Conservation (phyloP, 2,329 filamentous ascomycete genomes). For the Cryphonectria parasitica region DNA sequence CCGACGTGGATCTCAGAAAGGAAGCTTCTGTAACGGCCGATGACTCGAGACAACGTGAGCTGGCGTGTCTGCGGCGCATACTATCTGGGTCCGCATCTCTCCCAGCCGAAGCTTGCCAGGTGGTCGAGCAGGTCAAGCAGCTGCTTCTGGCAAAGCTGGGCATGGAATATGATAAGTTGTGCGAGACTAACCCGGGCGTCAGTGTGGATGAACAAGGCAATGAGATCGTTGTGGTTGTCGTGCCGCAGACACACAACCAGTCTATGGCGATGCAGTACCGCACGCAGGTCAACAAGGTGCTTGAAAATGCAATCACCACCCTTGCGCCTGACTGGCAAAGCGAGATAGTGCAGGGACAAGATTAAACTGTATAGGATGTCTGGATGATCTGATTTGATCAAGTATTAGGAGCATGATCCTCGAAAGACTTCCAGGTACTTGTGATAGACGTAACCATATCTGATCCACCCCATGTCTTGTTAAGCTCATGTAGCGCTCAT, state of each 20-base stretch:
- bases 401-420: background rate
- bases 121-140: conserved; percentile 42
- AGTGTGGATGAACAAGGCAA: conserved; percentile 44
- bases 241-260: conserved; percentile 48
- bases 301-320: conserved; percentile 43
- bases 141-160: conserved; percentile 44
- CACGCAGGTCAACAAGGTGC: conserved; percentile 50
- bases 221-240: conserved; percentile 32
- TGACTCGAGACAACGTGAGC: conserved; percentile 15
- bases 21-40: background rate
- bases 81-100: conserved; percentile 44
- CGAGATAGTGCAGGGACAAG: background rate
- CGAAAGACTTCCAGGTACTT: background rate
- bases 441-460: background rate
- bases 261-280: conserved; percentile 54
- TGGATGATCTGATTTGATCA: background rate
- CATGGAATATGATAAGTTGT: conserved; percentile 47
- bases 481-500: background rate
- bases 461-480: background rate
- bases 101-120: conserved; percentile 46
- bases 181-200: conserved; percentile 45
- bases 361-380: background rate
- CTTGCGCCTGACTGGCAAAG: conserved; percentile 28
- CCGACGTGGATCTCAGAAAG: background rate
- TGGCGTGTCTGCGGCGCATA: conserved; percentile 35